Base-by-base conservation (phyloP, 1,284 basidiomycete genomes). In the Phellinidium pouzarii region DNA sequence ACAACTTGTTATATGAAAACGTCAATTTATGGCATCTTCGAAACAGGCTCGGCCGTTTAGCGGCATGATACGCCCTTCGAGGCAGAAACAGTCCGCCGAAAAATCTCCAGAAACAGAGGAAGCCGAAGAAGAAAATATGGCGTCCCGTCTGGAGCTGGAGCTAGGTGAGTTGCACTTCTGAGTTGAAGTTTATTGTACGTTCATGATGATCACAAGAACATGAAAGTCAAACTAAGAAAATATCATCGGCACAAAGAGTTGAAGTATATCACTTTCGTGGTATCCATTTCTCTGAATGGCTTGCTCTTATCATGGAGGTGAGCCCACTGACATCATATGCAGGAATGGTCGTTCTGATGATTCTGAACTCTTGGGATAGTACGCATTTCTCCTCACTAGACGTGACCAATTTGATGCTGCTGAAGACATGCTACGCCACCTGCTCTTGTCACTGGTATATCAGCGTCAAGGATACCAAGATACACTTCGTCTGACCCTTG, bases 251-350 rank as follows among this genome's bases (percentile, higher is more conserved):
- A 42, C 58, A 69, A 50, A 41, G 64, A 55, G 44, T 52, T 57
- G 76, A 71, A 43, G 74, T 82, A 0, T 72, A 79, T 47, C 69
- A 77, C 1, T 97, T 95, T 66, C 82, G 94, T 4, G 87, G 89
- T 0, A 75, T 96, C n/a, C 74, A 74, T 1, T 89, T 93, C 59
- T 84, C 89, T 54, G 83, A 90, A 48, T 98, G 95, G 95, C 67
- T 95, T 46, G 72, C 75, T 3, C 65, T 97, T 19, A 84, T 94
- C 60, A 82, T 95, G 72, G 87, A 93, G 73, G 93, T 91, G 31
- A 34, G 31, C 14, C 11, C 31, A 34, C 31, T 14, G 31, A 14
- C 31, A 34, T 34, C n/a, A 34, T 14, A 34, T 8, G 14, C 49
- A 56, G 74, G 58, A 22, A 36, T 38, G 6, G 29, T 25, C 29